These are phyloP conservation scores for Salix dunnii DNA, from an alignment of 345 rosid genomes.

Conservation along the genomic window DNA sequence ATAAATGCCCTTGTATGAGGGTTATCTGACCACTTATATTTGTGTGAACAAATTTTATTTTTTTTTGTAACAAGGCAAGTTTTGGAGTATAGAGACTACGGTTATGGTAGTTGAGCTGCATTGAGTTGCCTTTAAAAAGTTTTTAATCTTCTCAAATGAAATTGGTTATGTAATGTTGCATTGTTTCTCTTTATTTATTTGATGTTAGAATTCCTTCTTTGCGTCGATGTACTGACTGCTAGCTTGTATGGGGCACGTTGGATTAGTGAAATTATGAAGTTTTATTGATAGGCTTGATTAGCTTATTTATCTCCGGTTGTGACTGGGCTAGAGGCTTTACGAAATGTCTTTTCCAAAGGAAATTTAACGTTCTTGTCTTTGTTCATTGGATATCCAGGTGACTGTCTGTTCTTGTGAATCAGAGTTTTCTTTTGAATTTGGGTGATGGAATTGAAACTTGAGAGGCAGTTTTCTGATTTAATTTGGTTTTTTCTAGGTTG, in stretches of 20 bases:
- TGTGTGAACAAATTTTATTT: too few species aligned
- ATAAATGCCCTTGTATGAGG: too few species aligned
- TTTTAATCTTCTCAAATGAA: too few species aligned
- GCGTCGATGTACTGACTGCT: background rate
- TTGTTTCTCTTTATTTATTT: background rate
- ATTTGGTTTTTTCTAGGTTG: conserved; percentile 49
- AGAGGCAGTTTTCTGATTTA: conserved; percentile 6
- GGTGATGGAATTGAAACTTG: conserved; percentile 3
- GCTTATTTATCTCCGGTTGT: background rate
- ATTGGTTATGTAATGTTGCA: too few species aligned
- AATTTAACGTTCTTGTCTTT: background rate
- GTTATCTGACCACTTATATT: too few species aligned
- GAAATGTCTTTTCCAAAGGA: background rate
- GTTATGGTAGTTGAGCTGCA: too few species aligned
- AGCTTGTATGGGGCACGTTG: background rate
- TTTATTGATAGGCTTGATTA: too few species aligned
- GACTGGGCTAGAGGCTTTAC: background rate
- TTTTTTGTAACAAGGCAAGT: too few species aligned
- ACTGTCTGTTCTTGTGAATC: background rate
- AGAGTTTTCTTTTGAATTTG: background rate
- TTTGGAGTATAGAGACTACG: too few species aligned
- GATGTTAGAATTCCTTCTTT: background rate
- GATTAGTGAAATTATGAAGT: too few species aligned
- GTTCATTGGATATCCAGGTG: background rate
- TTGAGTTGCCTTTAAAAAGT: too few species aligned